These are phyloP conservation scores for Podaxis sp. DNA, from an alignment of 768 basidiomycete genomes.

Conservation along the genomic window DNA sequence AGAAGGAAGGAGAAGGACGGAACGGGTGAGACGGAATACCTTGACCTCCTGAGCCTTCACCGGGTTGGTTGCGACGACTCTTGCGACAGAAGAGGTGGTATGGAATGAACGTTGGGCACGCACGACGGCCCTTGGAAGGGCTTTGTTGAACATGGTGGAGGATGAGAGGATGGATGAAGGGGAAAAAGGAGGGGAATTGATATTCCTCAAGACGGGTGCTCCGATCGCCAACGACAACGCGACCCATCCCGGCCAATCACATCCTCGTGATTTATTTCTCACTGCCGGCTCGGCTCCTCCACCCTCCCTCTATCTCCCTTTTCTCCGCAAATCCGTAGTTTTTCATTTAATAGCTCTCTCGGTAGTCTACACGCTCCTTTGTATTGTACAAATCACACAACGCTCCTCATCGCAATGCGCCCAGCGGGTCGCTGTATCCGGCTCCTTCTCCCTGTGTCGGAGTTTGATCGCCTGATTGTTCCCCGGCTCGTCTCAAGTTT, in stretches of 20 bases:
- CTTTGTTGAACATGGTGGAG: slow-evolving; percentile 62
- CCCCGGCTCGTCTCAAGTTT: slow-evolving; percentile 26
- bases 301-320: neutral
- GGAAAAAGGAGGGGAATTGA: slow-evolving; percentile 17
- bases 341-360: neutral
- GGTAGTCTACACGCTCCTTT: slow-evolving; percentile 16
- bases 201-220: slow-evolving; percentile 14
- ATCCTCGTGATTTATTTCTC: slow-evolving; percentile 37
- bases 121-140: slow-evolving; percentile 52
- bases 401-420: slow-evolving; percentile 32
- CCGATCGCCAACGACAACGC: slow-evolving; percentile 28
- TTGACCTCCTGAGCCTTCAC: slow-evolving; percentile 82
- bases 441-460: slow-evolving; percentile 21
- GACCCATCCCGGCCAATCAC: slow-evolving; percentile 42
- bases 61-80: slow-evolving; percentile 69
- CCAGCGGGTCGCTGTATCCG: slow-evolving; percentile 41
- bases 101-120: slow-evolving; percentile 63
- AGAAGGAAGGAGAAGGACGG: slow-evolving; percentile 13
- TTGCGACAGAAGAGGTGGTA: slow-evolving; percentile 56
- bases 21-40: slow-evolving; percentile 40
- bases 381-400: slow-evolving; percentile 17
- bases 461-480: slow-evolving; percentile 29
- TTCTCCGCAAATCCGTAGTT: neutral
- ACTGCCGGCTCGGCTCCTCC: slow-evolving; percentile 10
- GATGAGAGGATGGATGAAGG: slow-evolving; percentile 24